A percentile compares a stretch with the other conserved stretches of the same genome.
phyloP scores from a whole-genome alignment of 2,329 filamentous ascomycete species.

The Fusarium hainanense region DNA sequence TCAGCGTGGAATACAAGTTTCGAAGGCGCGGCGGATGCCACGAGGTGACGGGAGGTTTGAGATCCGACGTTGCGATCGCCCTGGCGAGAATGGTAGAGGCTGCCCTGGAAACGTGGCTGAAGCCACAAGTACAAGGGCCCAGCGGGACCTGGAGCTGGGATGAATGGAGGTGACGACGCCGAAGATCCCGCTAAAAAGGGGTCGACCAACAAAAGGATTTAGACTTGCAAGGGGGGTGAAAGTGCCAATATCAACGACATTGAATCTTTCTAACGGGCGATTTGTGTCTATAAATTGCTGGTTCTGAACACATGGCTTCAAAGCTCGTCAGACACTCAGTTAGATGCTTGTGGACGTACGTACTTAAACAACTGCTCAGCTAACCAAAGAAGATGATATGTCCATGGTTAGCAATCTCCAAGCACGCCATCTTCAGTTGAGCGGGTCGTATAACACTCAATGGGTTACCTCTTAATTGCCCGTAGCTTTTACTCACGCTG shows the following conservation, averaged over 20 bases:
- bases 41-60: constrained; percentile 22
- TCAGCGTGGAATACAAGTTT: not conserved
- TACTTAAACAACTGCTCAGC: not conserved
- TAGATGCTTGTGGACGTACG: not conserved
- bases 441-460: not conserved
- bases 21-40: constrained; percentile 9
- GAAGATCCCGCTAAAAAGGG: constrained; percentile 39
- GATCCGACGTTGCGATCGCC: constrained; percentile 19
- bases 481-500: not conserved
- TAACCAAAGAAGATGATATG: not conserved
- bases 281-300: not conserved
- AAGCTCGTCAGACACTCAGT: not conserved
- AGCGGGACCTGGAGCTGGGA: not conserved
- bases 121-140: constrained; percentile 19
- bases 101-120: constrained; percentile 29
- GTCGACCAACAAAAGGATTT: constrained; percentile 16
- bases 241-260: constrained; percentile 21
- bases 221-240: constrained; percentile 23
- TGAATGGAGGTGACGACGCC: constrained; percentile 31
- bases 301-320: not conserved
- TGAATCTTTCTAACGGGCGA: not conserved
- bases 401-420: not conserved
- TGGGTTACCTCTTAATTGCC: not conserved
- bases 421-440: constrained; percentile 4
- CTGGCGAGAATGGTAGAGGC: constrained; percentile 12